A percentile compares a stretch with the other conserved stretches of the same genome.
These are phyloP conservation scores for Jatropha multifida DNA, from an alignment of 441 rosid species.

Conservation along the genomic window DNA sequence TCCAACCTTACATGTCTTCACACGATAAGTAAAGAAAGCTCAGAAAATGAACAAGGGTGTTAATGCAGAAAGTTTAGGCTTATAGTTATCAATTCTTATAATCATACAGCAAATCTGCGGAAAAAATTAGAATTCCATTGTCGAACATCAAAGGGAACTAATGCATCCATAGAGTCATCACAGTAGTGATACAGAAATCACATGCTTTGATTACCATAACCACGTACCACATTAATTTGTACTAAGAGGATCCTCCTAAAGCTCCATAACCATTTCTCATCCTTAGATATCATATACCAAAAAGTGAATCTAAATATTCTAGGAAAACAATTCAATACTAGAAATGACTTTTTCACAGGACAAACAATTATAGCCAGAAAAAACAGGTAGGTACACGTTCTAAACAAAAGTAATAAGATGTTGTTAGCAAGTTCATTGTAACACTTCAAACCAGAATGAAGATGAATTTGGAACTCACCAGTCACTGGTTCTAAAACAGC, in stretches of 20 bases:
- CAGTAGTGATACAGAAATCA: neutral
- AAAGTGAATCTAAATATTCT: neutral
- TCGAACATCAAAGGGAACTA: conserved; percentile 1
- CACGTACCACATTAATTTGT: neutral
- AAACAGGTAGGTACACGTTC: neutral
- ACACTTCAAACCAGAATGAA: neutral
- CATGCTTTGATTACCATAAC: neutral
- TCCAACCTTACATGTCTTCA: neutral
- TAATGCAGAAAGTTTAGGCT: neutral
- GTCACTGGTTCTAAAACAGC: conserved; percentile 81
- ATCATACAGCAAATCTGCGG: neutral
- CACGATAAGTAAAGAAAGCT: neutral
- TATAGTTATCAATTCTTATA: neutral
- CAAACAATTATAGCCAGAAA: neutral
- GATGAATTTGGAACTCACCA: conserved; percentile 42
- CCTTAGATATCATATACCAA: conserved; percentile 5
- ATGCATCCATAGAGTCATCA: neutral
- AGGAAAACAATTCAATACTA: neutral
- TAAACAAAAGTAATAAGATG: neutral
- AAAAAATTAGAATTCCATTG: neutral
- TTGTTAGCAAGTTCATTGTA: neutral
- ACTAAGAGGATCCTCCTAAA: neutral
- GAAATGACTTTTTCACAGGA: neutral
- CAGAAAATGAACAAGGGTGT: neutral
- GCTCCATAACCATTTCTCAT: neutral